Evolutionary conservation across 2,329 filamentous ascomycete genomes (phyloP).

Genomic region (Annulohypoxylon truncatum): DNA sequence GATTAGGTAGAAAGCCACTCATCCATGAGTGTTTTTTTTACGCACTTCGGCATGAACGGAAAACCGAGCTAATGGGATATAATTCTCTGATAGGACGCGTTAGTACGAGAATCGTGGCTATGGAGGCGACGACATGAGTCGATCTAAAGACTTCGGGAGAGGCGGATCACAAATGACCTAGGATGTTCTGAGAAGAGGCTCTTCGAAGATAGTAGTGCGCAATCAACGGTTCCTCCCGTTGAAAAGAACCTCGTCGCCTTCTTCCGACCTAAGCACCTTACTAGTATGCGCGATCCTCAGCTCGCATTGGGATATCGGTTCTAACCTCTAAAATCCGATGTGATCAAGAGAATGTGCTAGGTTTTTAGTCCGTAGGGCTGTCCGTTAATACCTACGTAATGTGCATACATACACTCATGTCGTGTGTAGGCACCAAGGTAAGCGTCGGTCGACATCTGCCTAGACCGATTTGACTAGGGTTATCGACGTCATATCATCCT

Average conservation of each 20-base stretch:
- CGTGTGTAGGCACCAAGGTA: background rate
- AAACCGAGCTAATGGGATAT: background rate
- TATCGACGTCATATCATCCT: background rate
- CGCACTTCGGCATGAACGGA: background rate
- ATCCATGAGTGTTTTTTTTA: background rate
- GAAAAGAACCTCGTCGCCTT: background rate
- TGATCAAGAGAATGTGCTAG: background rate
- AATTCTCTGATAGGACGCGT: background rate
- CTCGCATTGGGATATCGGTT: background rate
- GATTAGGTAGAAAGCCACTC: conserved; percentile 14
- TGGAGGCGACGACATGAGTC: conserved; percentile 3
- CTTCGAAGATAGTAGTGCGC: conserved; percentile 4
- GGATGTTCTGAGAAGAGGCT: conserved; percentile 6
- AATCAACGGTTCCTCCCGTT: conserved; percentile 16
- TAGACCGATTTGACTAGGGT: conserved; percentile 21
- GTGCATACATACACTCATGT: background rate
- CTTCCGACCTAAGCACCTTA: conserved; percentile 1
- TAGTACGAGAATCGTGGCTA: conserved; percentile 2
- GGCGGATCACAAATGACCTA: background rate
- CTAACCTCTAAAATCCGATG: conserved; percentile 7
- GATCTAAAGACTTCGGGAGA: conserved; percentile 6
- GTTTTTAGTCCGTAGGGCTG: background rate
- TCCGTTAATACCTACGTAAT: background rate
- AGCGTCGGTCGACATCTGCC: background rate
- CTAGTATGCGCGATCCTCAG: background rate